Evolutionary conservation across 768 basidiomycete species (phyloP).

Genomic region (Nidularia pulvinata): DNA sequence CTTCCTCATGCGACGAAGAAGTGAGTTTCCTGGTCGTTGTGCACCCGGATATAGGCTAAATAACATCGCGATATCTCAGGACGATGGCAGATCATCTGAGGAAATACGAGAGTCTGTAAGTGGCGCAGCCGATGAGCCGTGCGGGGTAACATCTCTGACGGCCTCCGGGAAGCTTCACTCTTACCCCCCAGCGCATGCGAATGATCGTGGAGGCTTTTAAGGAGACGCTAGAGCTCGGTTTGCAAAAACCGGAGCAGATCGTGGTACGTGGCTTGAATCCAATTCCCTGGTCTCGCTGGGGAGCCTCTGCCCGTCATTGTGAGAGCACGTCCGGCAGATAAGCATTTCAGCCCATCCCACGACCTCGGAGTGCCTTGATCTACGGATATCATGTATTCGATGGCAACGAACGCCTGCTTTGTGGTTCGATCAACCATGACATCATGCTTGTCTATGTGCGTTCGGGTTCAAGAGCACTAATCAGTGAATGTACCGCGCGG

Average conservation of each 20-base stretch:
- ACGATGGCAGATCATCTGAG: conserved; percentile 94
- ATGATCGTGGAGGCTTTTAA: conserved; percentile 98
- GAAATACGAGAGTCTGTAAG: conserved; percentile 84
- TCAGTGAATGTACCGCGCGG: no score
- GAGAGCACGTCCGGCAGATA: no score
- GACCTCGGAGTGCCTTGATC: no score
- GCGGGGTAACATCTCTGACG: conserved; percentile 1
- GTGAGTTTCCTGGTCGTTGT: conserved; percentile 36
- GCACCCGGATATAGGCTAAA: background rate
- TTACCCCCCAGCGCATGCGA: conserved; percentile 90
- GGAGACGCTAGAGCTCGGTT: conserved; percentile 85
- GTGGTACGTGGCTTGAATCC: conserved; percentile 65
- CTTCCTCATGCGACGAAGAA: conserved; percentile 95
- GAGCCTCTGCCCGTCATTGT: no score
- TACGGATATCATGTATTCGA: no score
- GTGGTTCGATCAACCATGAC: no score
- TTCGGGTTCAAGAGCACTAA: no score
- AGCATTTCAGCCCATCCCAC: no score
- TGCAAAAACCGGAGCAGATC: conserved; percentile 79
- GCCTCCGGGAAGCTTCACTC: conserved; percentile 58
- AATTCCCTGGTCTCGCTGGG: no score
- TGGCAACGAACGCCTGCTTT: no score
- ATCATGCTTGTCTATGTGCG: no score
- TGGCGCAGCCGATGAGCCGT: conserved; percentile 3
- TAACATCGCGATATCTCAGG: conserved; percentile 33